A percentile compares a stretch with the other conserved stretches of the same genome.
These are phyloP conservation scores for Triangularia setosa DNA, from an alignment of 2,329 filamentous ascomycete genomes.

Conservation along the genomic window DNA sequence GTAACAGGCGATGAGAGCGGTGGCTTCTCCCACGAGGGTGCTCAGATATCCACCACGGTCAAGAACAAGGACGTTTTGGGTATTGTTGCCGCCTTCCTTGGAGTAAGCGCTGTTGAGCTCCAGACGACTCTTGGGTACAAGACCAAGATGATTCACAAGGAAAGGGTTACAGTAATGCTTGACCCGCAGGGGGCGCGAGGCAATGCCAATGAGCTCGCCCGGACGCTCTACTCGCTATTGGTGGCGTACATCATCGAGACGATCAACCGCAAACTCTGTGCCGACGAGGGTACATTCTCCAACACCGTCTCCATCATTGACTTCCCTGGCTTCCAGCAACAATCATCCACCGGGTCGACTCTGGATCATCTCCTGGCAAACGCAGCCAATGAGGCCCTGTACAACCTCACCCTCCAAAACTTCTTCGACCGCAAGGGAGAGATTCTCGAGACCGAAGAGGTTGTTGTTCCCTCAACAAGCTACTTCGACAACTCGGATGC, in stretches of 20 bases:
- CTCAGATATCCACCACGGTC: constrained; percentile 77
- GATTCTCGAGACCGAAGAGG: constrained; percentile 89
- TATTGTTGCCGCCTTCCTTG: constrained; percentile 90
- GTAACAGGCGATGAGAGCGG: constrained; percentile 85
- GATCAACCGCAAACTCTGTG: constrained; percentile 86
- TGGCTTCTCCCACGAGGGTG: constrained; percentile 92
- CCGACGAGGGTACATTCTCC: constrained; percentile 78
- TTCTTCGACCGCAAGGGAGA: constrained; percentile 96
- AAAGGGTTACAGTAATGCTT: constrained; percentile 98
- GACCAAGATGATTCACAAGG: constrained; percentile 92
- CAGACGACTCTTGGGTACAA: constrained; percentile 91
- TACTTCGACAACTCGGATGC: constrained; percentile 98
- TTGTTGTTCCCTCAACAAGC: constrained; percentile 82
- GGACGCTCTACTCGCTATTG: constrained; percentile 88
- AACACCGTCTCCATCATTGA: constrained; percentile 96
- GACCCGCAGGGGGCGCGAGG: constrained; percentile 84
- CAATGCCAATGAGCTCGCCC: constrained; percentile 90
- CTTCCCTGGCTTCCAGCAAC: constrained; percentile 91
- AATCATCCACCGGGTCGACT: constrained; percentile 74
- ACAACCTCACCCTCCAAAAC: constrained; percentile 89
- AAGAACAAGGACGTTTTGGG: constrained; percentile 88
- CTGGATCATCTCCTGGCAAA: constrained; percentile 95
- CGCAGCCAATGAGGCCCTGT: constrained; percentile 84
- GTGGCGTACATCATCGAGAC: constrained; percentile 92
- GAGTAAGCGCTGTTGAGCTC: constrained; percentile 73